phyloP scores from a whole-genome alignment of 1,284 basidiomycete species.

The Naganishia cerealis region DNA sequence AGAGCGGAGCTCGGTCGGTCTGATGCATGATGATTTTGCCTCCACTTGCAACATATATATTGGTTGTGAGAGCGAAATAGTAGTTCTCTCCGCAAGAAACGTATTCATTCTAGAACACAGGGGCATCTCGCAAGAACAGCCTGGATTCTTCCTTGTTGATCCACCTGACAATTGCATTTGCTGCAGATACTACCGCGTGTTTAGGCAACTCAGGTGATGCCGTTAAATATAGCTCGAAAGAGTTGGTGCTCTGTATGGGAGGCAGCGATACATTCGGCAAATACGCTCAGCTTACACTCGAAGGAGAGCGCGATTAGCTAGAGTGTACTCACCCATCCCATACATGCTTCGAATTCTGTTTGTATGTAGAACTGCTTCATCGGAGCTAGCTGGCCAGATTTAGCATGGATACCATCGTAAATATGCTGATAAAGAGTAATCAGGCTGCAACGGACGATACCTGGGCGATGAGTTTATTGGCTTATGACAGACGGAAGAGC shows the following conservation, averaged over 20 bases:
- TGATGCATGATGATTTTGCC: background rate
- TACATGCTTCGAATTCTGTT: constrained; percentile 79
- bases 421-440: constrained; percentile 79
- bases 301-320: background rate
- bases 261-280: background rate
- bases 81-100: background rate
- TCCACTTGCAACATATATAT: background rate
- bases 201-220: constrained; percentile 81
- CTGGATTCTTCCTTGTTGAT: constrained; percentile 78
- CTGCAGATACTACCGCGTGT: constrained; percentile 76
- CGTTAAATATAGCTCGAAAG: constrained; percentile 86
- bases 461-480: background rate
- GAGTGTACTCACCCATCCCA: constrained; percentile 59
- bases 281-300: background rate
- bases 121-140: constrained; percentile 82
- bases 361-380: constrained; percentile 80
- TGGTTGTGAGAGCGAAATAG: background rate
- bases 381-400: constrained; percentile 69
- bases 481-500: background rate
- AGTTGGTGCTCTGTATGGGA: constrained; percentile 74
- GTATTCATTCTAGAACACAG: constrained; percentile 64
- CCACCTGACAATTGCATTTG: constrained; percentile 86
- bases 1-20: constrained; percentile 41
- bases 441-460: constrained; percentile 58
- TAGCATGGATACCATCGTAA: constrained; percentile 80